Conservation (phyloP, 2,329 filamentous ascomycete species). For the Botrytis sinoallii region DNA sequence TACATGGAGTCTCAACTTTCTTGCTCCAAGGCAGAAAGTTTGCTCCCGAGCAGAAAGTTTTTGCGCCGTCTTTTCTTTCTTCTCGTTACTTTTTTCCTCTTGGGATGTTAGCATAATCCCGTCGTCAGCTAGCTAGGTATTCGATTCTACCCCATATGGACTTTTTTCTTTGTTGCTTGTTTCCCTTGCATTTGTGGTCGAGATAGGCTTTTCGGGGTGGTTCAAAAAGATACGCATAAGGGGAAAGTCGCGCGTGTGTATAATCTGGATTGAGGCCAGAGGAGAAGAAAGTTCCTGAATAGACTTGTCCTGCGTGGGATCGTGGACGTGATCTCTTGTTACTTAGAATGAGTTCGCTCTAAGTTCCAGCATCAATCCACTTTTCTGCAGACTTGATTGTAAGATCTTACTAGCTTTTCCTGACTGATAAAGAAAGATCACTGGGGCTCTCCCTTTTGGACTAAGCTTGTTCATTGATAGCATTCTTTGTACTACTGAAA, state of each 20-base stretch:
- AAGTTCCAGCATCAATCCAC: too few species aligned
- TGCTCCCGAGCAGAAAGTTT: neutral
- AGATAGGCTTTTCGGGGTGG: neutral
- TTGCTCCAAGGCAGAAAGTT: neutral
- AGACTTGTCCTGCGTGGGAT: too few species aligned
- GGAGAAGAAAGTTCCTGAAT: too few species aligned
- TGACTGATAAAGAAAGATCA: too few species aligned
- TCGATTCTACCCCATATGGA: neutral
- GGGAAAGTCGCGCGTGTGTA: neutral
- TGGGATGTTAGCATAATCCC: neutral
- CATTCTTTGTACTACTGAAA: neutral
- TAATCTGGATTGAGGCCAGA: too few species aligned
- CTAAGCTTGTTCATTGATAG: too few species aligned
- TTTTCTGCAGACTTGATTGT: too few species aligned
- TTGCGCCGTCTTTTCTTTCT: neutral
- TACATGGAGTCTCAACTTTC: neutral
- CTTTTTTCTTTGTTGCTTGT: neutral
- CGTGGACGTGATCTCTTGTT: too few species aligned
- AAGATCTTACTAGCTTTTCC: too few species aligned
- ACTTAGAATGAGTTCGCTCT: too few species aligned
- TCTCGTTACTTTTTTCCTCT: neutral
- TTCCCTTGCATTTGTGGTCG: neutral
- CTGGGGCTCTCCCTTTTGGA: neutral
- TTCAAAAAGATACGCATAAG: fast-evolving
- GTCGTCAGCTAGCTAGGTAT: neutral